phyloP scores from a whole-genome alignment of 2,329 filamentous ascomycete species.

The Colletotrichum acutatum region DNA sequence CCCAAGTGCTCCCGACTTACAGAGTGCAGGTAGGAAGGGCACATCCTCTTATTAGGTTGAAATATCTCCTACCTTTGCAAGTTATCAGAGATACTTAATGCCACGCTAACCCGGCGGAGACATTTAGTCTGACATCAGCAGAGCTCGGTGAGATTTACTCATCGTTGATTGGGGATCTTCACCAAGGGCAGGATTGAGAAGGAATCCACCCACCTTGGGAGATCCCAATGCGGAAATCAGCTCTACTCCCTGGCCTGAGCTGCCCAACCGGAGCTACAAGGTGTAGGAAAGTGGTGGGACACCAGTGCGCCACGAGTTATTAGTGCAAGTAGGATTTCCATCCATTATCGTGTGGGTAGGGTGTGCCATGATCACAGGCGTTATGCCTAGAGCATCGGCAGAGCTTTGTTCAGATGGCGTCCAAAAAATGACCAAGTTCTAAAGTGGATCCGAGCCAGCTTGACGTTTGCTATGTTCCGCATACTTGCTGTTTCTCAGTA shows the following conservation, averaged over 20 bases:
- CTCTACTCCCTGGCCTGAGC: neutral
- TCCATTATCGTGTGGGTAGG: neutral
- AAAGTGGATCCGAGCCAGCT: too few species aligned
- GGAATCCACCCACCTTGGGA: neutral
- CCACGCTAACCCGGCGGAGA: neutral
- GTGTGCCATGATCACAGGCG: too few species aligned
- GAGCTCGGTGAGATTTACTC: neutral
- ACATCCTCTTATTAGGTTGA: neutral
- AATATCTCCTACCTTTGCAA: neutral
- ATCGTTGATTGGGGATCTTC: neutral
- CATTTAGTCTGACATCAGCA: neutral
- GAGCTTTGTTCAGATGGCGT: neutral
- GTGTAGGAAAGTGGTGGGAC: neutral
- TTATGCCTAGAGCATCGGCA: neutral
- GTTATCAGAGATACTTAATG: neutral
- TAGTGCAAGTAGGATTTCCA: neutral
- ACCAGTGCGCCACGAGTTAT: neutral
- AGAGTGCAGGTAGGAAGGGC: neutral
- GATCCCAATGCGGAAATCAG: neutral
- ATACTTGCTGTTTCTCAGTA: too few species aligned
- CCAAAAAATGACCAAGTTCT: too few species aligned
- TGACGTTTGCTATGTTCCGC: too few species aligned
- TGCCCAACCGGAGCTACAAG: neutral
- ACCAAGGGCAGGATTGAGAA: neutral
- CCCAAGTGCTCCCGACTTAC: neutral